Percentiles rank a stretch among this genome's conserved stretches.
Conservation (phyloP, 257 asterid species). For the Solanum pimpinellifolium region DNA sequence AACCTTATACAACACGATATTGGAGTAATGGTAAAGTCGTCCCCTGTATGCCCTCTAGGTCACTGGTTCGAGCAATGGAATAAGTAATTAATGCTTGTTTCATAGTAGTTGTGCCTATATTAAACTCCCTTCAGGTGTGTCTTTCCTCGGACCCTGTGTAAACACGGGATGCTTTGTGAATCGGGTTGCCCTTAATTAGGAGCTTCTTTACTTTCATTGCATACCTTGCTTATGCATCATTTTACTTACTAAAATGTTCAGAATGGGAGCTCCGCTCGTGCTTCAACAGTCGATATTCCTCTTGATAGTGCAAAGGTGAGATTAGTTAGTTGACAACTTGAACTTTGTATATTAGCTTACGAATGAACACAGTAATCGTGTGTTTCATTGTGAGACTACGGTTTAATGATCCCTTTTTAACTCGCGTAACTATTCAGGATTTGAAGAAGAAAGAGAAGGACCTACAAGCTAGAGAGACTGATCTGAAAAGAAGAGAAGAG, state of each 20-base stretch:
- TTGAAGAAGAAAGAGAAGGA: conserved; percentile 61
- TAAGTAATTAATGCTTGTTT: not conserved
- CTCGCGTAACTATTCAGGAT: conserved; percentile 28
- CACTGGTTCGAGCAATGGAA: not conserved
- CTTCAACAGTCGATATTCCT: conserved; percentile 69
- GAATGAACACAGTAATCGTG: not conserved
- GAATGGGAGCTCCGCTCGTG: conserved; percentile 61
- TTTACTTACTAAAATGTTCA: conserved; percentile 21
- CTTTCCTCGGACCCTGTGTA: not conserved
- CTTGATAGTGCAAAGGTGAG: conserved; percentile 54
- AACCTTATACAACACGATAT: not conserved
- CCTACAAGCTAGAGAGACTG: conserved; percentile 80
- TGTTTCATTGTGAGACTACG: not conserved
- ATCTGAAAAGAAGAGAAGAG: conserved; percentile 70
- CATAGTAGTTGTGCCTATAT: not conserved
- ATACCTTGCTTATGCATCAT: not conserved
- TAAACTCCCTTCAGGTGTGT: not conserved
- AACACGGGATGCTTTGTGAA: not conserved
- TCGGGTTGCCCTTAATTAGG: not conserved
- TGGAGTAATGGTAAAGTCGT: not conserved
- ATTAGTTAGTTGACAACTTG: not conserved
- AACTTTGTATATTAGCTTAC: not conserved
- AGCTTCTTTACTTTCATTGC: no score
- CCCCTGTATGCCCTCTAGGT: not conserved
- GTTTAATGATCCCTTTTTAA: not conserved